phyloP scores from a whole-genome alignment of 768 basidiomycete genomes.

The Leccinum variicolor region DNA sequence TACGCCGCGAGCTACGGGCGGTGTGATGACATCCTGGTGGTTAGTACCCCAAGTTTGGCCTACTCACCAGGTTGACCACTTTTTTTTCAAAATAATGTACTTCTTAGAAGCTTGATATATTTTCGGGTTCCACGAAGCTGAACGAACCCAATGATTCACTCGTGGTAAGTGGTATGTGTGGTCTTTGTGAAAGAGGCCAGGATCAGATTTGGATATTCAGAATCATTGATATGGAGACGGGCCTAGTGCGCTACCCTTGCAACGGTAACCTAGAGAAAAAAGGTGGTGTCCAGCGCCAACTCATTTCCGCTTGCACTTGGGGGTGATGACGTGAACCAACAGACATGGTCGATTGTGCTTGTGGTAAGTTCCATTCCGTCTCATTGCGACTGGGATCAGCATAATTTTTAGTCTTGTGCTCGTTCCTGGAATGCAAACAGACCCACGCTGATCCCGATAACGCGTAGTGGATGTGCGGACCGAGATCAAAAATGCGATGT shows the following conservation, averaged over 20 bases:
- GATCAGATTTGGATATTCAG: too few species aligned
- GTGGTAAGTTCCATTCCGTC: not conserved
- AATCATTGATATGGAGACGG: too few species aligned
- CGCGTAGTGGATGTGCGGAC: not conserved
- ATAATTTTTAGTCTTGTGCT: not conserved
- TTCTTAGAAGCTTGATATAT: too few species aligned
- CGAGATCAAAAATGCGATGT: not conserved
- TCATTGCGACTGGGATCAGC: not conserved
- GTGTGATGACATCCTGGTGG: not conserved
- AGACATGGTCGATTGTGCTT: not conserved
- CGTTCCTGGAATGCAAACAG: not conserved
- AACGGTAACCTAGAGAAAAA: too few species aligned
- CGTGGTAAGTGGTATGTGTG: not conserved
- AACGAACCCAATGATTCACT: too few species aligned
- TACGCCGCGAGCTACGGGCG: not conserved
- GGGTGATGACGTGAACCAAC: not conserved
- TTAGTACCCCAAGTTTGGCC: not conserved
- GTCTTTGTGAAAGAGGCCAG: not conserved
- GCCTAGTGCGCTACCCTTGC: too few species aligned
- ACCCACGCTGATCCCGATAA: not conserved
- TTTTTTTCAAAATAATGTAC: too few species aligned
- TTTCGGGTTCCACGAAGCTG: too few species aligned
- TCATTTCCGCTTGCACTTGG: not conserved
- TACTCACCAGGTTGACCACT: too few species aligned
- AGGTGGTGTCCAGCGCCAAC: too few species aligned